These are phyloP conservation scores for Zygnema cylindricum DNA, from an alignment of 139 green algal species.

Conservation along the genomic window DNA sequence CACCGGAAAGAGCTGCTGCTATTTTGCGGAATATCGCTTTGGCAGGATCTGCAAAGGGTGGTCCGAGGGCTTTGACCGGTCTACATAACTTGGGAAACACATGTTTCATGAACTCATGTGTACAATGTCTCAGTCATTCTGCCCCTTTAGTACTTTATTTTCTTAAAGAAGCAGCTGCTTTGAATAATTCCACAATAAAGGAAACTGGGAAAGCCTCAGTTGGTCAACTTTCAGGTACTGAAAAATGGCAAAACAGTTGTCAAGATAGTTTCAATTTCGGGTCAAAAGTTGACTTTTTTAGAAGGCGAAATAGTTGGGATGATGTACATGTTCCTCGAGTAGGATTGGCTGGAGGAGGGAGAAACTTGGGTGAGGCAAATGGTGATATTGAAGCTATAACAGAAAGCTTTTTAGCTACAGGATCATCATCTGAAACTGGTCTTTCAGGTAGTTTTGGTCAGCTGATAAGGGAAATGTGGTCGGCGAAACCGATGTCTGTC, in stretches of 20 bases:
- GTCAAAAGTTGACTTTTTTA: not conserved
- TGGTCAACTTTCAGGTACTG: not conserved
- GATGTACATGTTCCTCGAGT: constrained; percentile 8
- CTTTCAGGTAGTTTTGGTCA: constrained; percentile 29
- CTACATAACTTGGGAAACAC: constrained; percentile 86
- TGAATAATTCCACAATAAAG: not conserved
- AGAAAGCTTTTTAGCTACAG: not conserved
- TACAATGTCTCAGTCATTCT: constrained; percentile 92
- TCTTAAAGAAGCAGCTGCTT: constrained; percentile 57
- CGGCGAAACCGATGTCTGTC: constrained; percentile 15
- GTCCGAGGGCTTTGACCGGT: constrained; percentile 59
- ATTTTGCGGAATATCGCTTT: not conserved
- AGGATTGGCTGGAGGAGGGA: not conserved
- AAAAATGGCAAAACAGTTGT: not conserved
- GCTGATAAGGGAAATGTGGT: constrained; percentile 39
- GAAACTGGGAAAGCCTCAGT: not conserved
- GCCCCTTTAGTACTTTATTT: constrained; percentile 81
- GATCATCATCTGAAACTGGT: not conserved
- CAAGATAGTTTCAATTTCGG: not conserved
- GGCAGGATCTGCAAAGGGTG: not conserved
- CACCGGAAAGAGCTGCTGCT: not conserved
- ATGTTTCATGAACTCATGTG: constrained; percentile 84
- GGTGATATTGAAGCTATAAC: not conserved
- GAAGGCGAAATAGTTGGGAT: not conserved
- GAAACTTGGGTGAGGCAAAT: not conserved